Conservation (phyloP, 441 rosid genomes). For the Isatis lusitanica region DNA sequence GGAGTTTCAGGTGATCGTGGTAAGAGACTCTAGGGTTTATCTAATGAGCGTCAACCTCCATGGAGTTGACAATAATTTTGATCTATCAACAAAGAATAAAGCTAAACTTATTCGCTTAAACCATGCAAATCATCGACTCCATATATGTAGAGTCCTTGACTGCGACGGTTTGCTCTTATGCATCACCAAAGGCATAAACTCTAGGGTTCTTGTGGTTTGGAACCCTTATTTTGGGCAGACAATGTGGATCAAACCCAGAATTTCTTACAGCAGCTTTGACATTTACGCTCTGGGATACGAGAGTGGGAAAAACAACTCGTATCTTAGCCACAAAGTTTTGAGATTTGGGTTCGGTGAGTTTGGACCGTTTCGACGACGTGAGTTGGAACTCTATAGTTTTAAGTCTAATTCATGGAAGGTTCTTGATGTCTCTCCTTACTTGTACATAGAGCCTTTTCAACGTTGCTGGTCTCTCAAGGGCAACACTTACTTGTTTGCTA, state of each 20-base stretch:
- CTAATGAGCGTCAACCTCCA: neutral
- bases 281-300: neutral
- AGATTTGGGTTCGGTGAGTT: neutral
- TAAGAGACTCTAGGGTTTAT: neutral
- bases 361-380: too few species aligned
- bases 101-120: neutral
- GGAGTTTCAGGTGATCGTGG: neutral
- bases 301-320: neutral
- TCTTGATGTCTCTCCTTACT: neutral
- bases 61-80: neutral
- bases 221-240: neutral
- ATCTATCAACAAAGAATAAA: neutral
- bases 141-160: neutral
- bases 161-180: slow-evolving; percentile 14
- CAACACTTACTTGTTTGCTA: neutral
- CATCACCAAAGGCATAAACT: neutral
- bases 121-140: neutral
- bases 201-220: neutral
- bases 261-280: neutral
- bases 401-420: neutral
- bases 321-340: neutral
- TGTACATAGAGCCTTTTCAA: neutral
- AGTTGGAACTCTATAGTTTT: too few species aligned
- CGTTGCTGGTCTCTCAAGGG: neutral
- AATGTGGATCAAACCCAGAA: neutral